These are phyloP conservation scores for Martensiomyces pterosporus DNA, from an alignment of 192 early-diverging fungal genomes.

Conservation along the genomic window DNA sequence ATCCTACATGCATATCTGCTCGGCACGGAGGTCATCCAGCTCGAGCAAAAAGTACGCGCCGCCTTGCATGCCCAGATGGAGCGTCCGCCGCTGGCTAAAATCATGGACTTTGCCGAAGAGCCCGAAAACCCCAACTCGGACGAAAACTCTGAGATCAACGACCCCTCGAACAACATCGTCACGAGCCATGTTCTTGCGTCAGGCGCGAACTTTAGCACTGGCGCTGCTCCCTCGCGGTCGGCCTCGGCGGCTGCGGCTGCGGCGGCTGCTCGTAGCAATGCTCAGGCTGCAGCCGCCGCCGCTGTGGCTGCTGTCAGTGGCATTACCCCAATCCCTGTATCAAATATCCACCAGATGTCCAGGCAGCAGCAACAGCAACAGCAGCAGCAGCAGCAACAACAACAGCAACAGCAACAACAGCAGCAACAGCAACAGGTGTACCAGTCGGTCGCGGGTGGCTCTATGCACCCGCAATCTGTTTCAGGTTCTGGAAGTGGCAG, in stretches of 20 bases:
- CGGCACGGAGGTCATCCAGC: slow-evolving; percentile 25
- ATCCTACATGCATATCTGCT: slow-evolving; percentile 58
- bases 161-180: slow-evolving; percentile 39
- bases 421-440: slow-evolving; percentile 6
- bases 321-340: slow-evolving; percentile 24
- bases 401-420: slow-evolving; percentile 13
- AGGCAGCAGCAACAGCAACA: slow-evolving; percentile 49
- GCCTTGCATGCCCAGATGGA: slow-evolving; percentile 23
- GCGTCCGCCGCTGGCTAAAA: slow-evolving; percentile 22
- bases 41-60: slow-evolving; percentile 46
- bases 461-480: too few relatives aligned
- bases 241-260: slow-evolving; percentile 23
- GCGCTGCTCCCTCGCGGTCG: slow-evolving; percentile 17
- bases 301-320: slow-evolving; percentile 30
- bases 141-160: slow-evolving; percentile 34
- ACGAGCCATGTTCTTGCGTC: slow-evolving; percentile 41
- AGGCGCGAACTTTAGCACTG: slow-evolving; percentile 40
- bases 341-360: slow-evolving; percentile 10
- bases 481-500: too few relatives aligned
- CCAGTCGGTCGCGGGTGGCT: too few relatives aligned
- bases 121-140: slow-evolving; percentile 8
- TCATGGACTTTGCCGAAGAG: slow-evolving; percentile 34
- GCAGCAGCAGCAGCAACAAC: slow-evolving; percentile 12
- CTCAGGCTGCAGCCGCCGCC: slow-evolving; percentile 40
- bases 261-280: slow-evolving; percentile 30